phyloP scores from a whole-genome alignment of 208 protist species.

The Entamoeba histolytica region DNA sequence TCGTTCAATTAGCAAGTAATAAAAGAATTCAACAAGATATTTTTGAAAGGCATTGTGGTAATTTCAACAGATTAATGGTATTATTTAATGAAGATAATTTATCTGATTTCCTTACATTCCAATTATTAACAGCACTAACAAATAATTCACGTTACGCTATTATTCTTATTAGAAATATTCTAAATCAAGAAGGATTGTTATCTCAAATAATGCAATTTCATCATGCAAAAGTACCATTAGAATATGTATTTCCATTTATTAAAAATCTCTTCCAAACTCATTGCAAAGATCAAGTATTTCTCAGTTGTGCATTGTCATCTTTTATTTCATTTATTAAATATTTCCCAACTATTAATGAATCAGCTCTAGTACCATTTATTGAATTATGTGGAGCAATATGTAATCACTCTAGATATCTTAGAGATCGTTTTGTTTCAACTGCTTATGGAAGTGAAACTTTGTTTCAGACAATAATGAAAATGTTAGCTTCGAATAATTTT shows the following conservation, averaged over 20 bases:
- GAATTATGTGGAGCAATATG: neutral
- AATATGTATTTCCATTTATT: neutral
- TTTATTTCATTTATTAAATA: neutral
- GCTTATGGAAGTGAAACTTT: neutral
- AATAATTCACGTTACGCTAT: neutral
- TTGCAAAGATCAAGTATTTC: neutral
- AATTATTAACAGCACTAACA: neutral
- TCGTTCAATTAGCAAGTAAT: neutral
- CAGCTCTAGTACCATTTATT: neutral
- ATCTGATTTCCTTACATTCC: neutral
- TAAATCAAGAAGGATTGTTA: neutral
- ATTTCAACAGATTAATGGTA: neutral
- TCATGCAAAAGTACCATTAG: neutral
- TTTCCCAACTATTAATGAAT: neutral
- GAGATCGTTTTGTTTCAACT: neutral
- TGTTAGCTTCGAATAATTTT: neutral
- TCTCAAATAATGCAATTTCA: neutral
- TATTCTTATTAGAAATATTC: neutral
- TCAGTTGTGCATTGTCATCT: neutral
- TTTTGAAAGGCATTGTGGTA: neutral
- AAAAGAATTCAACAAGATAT: neutral
- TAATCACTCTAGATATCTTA: neutral
- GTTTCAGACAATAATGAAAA: neutral
- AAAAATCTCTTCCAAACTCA: neutral
- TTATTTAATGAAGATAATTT: neutral